Evolutionary conservation across 768 basidiomycete species (phyloP), one percentile per base, ranked within the genome.

Genomic region (Lactifluus subvellereus): DNA sequence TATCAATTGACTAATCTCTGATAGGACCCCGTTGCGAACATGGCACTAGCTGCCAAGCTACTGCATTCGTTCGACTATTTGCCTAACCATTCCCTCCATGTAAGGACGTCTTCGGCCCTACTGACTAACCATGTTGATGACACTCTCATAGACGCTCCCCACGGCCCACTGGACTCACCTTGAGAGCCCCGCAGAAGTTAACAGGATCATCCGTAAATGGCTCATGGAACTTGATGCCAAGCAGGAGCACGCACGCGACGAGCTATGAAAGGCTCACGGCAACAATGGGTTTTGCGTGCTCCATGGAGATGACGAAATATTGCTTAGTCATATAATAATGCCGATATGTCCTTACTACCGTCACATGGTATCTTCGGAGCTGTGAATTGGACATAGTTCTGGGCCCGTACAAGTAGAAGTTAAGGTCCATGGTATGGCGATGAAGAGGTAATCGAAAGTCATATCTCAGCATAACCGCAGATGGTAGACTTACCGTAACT

Each of bases 121-220:
- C 2, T 30, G 18, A 40, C 2, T 40, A 54, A n/a, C n/a, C 38
- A 27, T 20, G 16, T 43, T 67, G 59, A 48, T 56, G 56, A 53
- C n/a, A 8, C 10, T 20, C 30, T 38, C n/a, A 7, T 59, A 85
- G 84, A 73, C 76, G 2, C 73, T 87, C 59, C 69, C 73, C 7
- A 82, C 82, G 0, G 80, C 83, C 5, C 88, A 89, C 70, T 89
- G 88, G 87, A 75, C 80, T 8, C 88, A 88, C 42, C 73, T 89
- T 20, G 88, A 89, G 70, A 71, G 78, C 62, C 82, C 86, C 0
- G 59, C 72, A 1, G 72, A 73, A 48, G 80, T 85, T 70, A 89
- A 89, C 65, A 52, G 60, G 0, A 72, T 80, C 51, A 73, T 86
- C 57, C 75, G 77, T 18, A 70, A 76, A 40, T 89, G 87, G 86